Percentiles rank a stretch among this genome's conserved stretches.
Conservation (phyloP, 2,329 filamentous ascomycete species). For the Diplodia scrobiculata region DNA sequence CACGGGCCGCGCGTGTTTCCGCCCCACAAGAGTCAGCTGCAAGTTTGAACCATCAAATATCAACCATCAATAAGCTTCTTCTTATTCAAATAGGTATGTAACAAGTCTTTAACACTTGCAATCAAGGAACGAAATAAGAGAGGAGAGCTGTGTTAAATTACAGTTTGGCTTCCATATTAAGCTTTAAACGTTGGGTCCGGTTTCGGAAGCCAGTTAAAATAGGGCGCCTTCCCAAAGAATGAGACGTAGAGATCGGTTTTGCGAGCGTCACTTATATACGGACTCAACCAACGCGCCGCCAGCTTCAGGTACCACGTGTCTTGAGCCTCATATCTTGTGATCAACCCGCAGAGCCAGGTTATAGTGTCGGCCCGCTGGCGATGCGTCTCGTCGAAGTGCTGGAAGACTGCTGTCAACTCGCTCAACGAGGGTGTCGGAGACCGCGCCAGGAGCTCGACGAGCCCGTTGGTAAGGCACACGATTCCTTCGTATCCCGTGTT, state of each 20-base stretch:
- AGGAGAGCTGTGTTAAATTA: too few species aligned
- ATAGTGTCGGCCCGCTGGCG: background rate
- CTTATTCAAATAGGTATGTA: too few species aligned
- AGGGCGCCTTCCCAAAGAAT: background rate
- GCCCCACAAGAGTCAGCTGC: too few species aligned
- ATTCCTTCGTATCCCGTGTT: slow-evolving; percentile 8
- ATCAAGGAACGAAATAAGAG: too few species aligned
- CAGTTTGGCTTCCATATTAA: too few species aligned
- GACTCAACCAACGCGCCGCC: background rate
- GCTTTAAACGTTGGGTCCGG: background rate
- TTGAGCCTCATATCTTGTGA: slow-evolving; percentile 10
- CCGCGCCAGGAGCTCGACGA: background rate
- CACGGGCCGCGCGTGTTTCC: too few species aligned
- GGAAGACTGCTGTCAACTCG: background rate
- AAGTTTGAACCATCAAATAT: too few species aligned
- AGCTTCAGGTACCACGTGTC: slow-evolving; percentile 4
- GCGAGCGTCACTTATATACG: background rate
- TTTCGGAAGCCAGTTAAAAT: background rate
- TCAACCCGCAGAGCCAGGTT: background rate
- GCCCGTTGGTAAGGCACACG: background rate
- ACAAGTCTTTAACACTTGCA: too few species aligned
- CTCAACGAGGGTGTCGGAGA: background rate
- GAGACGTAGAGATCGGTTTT: background rate
- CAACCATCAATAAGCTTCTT: too few species aligned
- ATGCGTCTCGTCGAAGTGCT: background rate